These are phyloP conservation scores for Aspergillus carbonarius DNA, from an alignment of 2,329 filamentous ascomycete species.

Conservation along the genomic window DNA sequence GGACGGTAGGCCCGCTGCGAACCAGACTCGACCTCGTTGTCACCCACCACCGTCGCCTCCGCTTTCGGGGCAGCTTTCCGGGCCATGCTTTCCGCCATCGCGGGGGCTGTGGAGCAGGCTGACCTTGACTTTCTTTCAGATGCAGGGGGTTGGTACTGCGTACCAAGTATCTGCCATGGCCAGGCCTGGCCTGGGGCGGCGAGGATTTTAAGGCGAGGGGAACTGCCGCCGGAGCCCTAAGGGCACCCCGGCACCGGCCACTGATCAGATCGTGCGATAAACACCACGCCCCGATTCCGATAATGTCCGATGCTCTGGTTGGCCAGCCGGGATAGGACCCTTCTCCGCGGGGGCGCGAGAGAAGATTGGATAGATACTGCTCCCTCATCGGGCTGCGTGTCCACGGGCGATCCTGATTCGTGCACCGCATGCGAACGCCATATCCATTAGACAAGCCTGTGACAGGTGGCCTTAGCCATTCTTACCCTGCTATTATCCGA, in stretches of 20 bases:
- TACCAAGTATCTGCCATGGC: too few relatives aligned
- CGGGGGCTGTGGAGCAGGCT: not conserved
- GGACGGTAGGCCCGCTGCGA: constrained; percentile 18
- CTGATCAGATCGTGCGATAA: not conserved
- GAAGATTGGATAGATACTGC: not conserved
- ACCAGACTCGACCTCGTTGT: not conserved
- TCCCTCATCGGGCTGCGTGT: not conserved
- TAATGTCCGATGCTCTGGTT: not conserved
- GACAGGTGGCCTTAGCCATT: too few relatives aligned
- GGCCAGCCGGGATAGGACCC: not conserved
- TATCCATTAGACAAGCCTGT: too few relatives aligned
- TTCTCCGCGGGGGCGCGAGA: not conserved
- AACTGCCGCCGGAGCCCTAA: not conserved
- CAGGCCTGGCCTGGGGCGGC: not conserved
- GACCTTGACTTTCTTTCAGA: too few relatives aligned
- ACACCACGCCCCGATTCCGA: not conserved
- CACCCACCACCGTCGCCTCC: not conserved
- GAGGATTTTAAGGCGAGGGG: not conserved
- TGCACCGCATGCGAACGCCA: too few relatives aligned
- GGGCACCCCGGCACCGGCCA: not conserved
- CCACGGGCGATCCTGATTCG: too few relatives aligned
- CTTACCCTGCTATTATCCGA: too few relatives aligned
- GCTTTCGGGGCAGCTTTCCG: not conserved
- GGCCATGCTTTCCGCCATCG: not conserved
- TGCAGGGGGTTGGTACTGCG: too few relatives aligned